Evolutionary conservation across 108 stramenopile species (phyloP), one percentile per base, ranked within the genome.

Genomic region (Schizochytrium sp.): DNA sequence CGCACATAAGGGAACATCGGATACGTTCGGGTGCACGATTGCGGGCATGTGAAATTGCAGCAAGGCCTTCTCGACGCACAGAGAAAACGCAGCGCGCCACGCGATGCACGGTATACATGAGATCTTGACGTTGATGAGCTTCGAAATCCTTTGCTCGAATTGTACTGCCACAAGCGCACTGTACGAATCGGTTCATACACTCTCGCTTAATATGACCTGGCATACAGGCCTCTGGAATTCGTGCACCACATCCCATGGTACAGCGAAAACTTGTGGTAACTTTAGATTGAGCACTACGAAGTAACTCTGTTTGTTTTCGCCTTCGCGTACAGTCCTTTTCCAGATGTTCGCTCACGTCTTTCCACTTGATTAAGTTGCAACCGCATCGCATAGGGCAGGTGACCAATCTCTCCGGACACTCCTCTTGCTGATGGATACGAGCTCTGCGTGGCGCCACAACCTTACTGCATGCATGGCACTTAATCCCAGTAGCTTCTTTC

Each of bases 211-310:
- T 10, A 53, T 83, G 76, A 38, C 50, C 53, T 13, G 50, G 47
- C 50, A 83, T 83, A 10, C 53, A 49, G 13, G 76, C 76, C 76
- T 83, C 53, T 10, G 76, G 53, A 0, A 83, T 49, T 28, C 47
- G 10, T 28, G 76, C 76, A n/a, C 76, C 76, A 28, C 76, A 83
- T 10, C 76, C 50, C 47, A 83, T 55, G 76, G 76, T 49, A 53
- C 76, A 83, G 10, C 53, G 10, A 10, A 55, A 55, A 83, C 50
- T 55, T 56, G 76, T 49, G 12, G 76, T 28, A 38, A 10, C 10
- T 28, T 55, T 49, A 53, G 76, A 47, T 50, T 83, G 17, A 5
- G 38, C 28, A 55, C 50, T 55, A 10, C 5, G 10, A 1, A 83
- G 45, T 2, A 83, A 53, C 13, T 83, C 76, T 17, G 49, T 38